Evolutionary conservation across 1,284 basidiomycete genomes (phyloP), one percentile per base, ranked within the genome.

Genomic region (Salmacisia buchloeana): DNA sequence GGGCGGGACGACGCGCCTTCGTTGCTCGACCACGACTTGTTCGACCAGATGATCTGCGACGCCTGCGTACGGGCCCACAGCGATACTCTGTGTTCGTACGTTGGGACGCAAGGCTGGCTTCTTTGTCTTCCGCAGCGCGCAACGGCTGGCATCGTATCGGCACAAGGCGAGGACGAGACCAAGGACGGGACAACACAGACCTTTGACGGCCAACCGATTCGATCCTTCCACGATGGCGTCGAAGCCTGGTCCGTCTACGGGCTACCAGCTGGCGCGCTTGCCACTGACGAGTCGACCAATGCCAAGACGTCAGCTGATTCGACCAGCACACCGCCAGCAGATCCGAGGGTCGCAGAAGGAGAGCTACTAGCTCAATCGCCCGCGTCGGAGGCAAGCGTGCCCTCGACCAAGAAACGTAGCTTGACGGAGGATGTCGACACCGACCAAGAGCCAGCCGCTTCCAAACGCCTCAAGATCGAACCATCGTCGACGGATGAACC

Each of bases 41-140:
- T 79, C 54, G 77, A 78, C 52, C 61, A 67, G 27, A 65, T 78
- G 60, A 70, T 79, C 31, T 79, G 76, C 61, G 70, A 78, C 36
- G 69, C 69, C 2, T 79, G 76, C 60, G 69, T 79, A 9, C 66
- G 68, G 7, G 63, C 62, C 13, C 61, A 63, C 1, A 61, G 61
- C 15, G 69, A 74, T 57, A 63, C 71, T 2, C 60, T 79, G 12
- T 61, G 68, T 15, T 33, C 46, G n/a, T 77, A 78, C 58, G 68
- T 73, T 0, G 75, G 76, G 13, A 63, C 65, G 2, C 41, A 56
- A 18, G 70, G 73, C 13, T 78, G 76, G 76, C 65, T 71, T 56
- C 31, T 72, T 5, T 58, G 69, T 2, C 57, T 68, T 15, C 67
- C 66, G 0, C 63, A 57, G 15, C 34, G 63, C 18, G 60, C 65